Evolutionary conservation across 768 basidiomycete genomes (phyloP).

Genomic region (Candolleomyces eurysporus): DNA sequence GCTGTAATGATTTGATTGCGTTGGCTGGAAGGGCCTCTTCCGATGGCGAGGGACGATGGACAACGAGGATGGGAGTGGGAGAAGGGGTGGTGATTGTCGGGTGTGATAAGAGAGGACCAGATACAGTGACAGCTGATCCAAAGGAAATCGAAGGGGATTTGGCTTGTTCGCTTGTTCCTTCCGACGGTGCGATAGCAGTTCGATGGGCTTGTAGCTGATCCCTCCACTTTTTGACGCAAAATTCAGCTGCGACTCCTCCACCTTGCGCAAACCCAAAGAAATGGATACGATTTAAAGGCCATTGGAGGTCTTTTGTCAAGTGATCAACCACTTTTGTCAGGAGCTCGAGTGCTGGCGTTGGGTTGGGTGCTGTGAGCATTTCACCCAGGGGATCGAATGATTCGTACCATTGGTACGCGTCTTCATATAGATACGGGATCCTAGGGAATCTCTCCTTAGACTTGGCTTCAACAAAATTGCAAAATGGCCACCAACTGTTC

Average conservation of each 20-base stretch:
- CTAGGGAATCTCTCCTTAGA: constrained; percentile 30
- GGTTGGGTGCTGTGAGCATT: constrained; percentile 66
- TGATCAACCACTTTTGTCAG: constrained; percentile 52
- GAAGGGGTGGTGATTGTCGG: constrained; percentile 56
- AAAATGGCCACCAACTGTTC: constrained; percentile 52
- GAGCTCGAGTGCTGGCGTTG: constrained; percentile 60
- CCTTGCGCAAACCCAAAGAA: constrained; percentile 90
- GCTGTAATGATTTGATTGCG: constrained; percentile 53
- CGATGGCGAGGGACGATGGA: constrained; percentile 50
- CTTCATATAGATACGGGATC: constrained; percentile 75
- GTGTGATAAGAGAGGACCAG: constrained; percentile 75
- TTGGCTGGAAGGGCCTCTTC: constrained; percentile 42
- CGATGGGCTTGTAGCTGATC: constrained; percentile 21
- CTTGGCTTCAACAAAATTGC: not conserved
- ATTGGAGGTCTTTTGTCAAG: constrained; percentile 58
- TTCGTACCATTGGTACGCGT: constrained; percentile 83
- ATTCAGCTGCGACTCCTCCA: constrained; percentile 73
- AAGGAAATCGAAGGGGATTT: constrained; percentile 32
- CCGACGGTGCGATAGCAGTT: constrained; percentile 3
- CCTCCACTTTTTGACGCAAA: constrained; percentile 58
- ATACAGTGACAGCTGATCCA: constrained; percentile 67
- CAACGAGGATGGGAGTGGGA: constrained; percentile 61
- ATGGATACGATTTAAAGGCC: constrained; percentile 73
- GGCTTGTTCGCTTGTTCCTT: not conserved
- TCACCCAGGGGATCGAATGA: constrained; percentile 83